Conservation (phyloP, 2,329 filamentous ascomycete genomes). For the Fusarium concolor region DNA sequence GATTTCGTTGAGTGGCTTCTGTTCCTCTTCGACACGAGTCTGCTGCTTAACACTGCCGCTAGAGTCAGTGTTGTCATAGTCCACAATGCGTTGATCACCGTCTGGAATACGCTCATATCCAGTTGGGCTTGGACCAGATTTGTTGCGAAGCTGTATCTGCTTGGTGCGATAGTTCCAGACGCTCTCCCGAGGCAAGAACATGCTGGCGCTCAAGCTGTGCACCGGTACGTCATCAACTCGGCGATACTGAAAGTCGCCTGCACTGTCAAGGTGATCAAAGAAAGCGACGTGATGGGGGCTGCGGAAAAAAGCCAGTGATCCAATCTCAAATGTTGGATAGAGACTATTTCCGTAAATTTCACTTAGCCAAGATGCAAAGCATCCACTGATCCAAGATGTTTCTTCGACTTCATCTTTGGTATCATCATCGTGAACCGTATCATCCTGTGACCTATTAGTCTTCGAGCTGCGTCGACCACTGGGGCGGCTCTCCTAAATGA, state of each 20-base stretch:
- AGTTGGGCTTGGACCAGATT: constrained; percentile 29
- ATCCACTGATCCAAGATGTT: constrained; percentile 43
- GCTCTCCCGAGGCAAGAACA: constrained; percentile 63
- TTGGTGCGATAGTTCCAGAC: constrained; percentile 63
- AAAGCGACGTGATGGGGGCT: constrained; percentile 59
- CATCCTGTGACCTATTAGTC: constrained; percentile 33
- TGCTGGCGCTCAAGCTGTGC: constrained; percentile 65
- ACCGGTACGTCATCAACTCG: constrained; percentile 61
- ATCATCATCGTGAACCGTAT: constrained; percentile 14
- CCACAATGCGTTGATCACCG: constrained; percentile 38
- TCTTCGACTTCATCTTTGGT: constrained; percentile 29
- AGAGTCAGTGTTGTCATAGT: constrained; percentile 28
- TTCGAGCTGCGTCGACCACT: constrained; percentile 21
- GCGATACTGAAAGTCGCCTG: constrained; percentile 62
- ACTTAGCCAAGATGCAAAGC: constrained; percentile 49
- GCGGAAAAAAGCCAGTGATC: constrained; percentile 63
- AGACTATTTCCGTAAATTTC: constrained; percentile 62
- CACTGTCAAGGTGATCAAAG: constrained; percentile 61
- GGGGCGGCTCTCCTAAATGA: constrained; percentile 41
- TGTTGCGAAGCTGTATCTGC: constrained; percentile 23
- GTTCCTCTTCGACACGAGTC: constrained; percentile 34
- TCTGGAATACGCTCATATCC: constrained; percentile 43
- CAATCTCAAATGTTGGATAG: constrained; percentile 67
- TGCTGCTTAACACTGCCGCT: constrained; percentile 12
- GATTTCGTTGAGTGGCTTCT: constrained; percentile 48